Evolutionary conservation across 2,329 filamentous ascomycete genomes (phyloP).

Genomic region (Venturia pyrina): DNA sequence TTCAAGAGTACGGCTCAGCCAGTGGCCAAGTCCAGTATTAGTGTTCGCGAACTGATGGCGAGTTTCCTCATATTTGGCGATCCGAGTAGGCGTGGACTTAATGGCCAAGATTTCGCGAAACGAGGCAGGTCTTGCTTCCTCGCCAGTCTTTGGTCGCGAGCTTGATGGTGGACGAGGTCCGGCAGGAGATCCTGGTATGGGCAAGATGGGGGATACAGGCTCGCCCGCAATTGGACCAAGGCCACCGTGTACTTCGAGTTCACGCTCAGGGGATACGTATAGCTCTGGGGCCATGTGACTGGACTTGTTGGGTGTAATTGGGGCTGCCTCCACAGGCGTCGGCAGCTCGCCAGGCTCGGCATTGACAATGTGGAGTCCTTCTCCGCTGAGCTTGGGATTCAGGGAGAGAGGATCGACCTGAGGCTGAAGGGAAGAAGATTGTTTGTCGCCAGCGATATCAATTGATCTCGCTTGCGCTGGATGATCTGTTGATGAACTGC

Average conservation of each 20-base stretch:
- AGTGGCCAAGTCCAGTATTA: conserved; percentile 63
- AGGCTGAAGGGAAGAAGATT: background rate
- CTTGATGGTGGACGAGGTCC: conserved; percentile 9
- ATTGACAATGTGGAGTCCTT: conserved; percentile 15
- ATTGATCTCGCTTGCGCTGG: background rate
- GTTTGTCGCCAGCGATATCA: background rate
- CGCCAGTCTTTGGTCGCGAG: background rate
- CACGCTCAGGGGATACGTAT: background rate
- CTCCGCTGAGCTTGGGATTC: conserved; percentile 11
- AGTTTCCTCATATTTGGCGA: conserved; percentile 63
- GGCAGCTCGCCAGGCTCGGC: conserved; percentile 14
- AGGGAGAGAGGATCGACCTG: conserved; percentile 4
- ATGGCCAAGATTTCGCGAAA: conserved; percentile 69
- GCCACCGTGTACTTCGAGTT: background rate
- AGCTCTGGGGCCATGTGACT: conserved; percentile 5
- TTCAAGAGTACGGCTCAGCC: conserved; percentile 42
- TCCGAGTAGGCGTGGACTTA: conserved; percentile 55
- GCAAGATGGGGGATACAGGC: background rate
- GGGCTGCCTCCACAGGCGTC: conserved; percentile 10
- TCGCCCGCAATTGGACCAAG: background rate
- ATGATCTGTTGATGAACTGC: background rate
- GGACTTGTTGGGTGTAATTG: background rate
- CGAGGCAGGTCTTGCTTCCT: conserved; percentile 7
- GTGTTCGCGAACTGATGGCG: conserved; percentile 59
- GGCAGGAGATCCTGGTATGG: background rate